Conservation (phyloP, 2,329 filamentous ascomycete species). For the Tricladium varicosporioides region DNA sequence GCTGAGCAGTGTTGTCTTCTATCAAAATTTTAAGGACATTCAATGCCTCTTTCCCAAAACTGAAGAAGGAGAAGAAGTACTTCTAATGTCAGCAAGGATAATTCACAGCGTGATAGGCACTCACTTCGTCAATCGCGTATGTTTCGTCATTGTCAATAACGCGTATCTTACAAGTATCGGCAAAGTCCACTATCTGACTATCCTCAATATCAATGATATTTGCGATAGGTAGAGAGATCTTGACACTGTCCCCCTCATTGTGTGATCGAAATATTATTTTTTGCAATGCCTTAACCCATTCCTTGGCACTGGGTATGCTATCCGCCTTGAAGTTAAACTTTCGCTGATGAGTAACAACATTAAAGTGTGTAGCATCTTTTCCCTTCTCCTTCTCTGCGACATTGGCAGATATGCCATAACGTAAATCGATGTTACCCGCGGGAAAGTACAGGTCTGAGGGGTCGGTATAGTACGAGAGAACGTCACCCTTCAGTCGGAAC, state of each 20-base stretch:
- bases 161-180: slow-evolving; percentile 89
- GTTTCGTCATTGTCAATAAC: slow-evolving; percentile 93
- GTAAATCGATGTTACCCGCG: slow-evolving; percentile 84
- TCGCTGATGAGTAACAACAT: slow-evolving; percentile 76
- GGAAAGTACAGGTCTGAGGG: slow-evolving; percentile 88
- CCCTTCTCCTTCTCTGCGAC: slow-evolving; percentile 68
- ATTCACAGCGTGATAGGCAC: slow-evolving; percentile 18
- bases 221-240: slow-evolving; percentile 84
- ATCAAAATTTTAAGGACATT: slow-evolving; percentile 59
- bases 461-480: slow-evolving; percentile 84
- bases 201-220: slow-evolving; percentile 94
- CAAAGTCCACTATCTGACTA: slow-evolving; percentile 84
- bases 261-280: slow-evolving; percentile 94
- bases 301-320: slow-evolving; percentile 81
- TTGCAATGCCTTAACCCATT: slow-evolving; percentile 94
- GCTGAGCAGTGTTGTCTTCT: slow-evolving; percentile 33
- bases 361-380: slow-evolving; percentile 74
- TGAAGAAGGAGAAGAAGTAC: slow-evolving; percentile 98
- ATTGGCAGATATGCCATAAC: slow-evolving; percentile 86
- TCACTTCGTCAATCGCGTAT: slow-evolving; percentile 89
- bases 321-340: slow-evolving; percentile 89
- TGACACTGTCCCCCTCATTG: slow-evolving; percentile 95
- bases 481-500: slow-evolving; percentile 90
- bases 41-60: slow-evolving; percentile 78
- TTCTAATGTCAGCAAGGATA: slow-evolving; percentile 34